These are phyloP conservation scores for Leucoagaricus sp. DNA, from an alignment of 1,284 basidiomycete species.

Conservation along the genomic window DNA sequence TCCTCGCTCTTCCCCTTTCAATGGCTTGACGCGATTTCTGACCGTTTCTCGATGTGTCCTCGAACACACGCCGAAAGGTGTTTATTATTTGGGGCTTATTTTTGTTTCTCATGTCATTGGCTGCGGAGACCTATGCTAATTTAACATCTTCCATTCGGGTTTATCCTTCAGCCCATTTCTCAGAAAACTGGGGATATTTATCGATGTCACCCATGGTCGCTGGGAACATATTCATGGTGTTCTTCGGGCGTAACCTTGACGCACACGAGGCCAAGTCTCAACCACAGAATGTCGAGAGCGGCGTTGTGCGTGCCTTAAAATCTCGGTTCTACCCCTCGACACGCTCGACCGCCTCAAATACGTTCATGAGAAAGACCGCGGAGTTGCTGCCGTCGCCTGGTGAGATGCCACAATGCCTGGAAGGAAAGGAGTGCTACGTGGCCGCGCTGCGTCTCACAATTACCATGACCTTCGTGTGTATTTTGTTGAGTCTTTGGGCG, in stretches of 20 bases:
- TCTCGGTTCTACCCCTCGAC: not conserved
- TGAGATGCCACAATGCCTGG: slow-evolving; percentile 37
- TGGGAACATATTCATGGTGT: slow-evolving; percentile 82
- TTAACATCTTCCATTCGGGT: not conserved
- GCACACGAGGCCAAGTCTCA: slow-evolving; percentile 48
- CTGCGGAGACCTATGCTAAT: not conserved
- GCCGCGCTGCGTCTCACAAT: slow-evolving; percentile 50
- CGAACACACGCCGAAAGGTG: too few relatives aligned
- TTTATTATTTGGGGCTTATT: not conserved
- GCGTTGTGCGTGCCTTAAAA: not conserved
- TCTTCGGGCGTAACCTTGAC: slow-evolving; percentile 83
- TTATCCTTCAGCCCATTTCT: slow-evolving; percentile 54
- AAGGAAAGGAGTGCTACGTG: slow-evolving; percentile 52
- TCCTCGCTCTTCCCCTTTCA: slow-evolving; percentile 25
- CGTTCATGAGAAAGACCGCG: slow-evolving; percentile 5
- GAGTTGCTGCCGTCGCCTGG: not conserved
- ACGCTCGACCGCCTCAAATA: not conserved
- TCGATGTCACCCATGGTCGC: slow-evolving; percentile 78
- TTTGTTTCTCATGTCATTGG: too few relatives aligned
- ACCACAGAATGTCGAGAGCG: not conserved
- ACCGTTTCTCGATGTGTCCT: too few relatives aligned
- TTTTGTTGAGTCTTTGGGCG: slow-evolving; percentile 46
- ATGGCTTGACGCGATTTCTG: not conserved
- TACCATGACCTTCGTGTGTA: slow-evolving; percentile 43
- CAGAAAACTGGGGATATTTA: slow-evolving; percentile 86